phyloP scores from a whole-genome alignment of 2,329 filamentous ascomycete genomes.

The Aspergillus quadricinctus region DNA sequence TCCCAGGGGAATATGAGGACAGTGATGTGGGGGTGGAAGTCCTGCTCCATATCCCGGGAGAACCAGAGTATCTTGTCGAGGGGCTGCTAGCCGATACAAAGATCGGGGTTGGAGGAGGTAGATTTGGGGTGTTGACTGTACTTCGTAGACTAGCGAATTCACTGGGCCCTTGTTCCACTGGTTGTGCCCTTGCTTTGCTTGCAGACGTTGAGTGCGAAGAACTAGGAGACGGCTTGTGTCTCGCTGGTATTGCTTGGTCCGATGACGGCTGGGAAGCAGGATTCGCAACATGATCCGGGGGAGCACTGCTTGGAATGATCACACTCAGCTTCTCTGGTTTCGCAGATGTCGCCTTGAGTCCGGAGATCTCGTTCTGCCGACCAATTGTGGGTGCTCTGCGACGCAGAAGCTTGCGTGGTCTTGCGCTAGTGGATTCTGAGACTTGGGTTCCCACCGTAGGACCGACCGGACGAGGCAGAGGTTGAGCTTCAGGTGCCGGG shows the following conservation, averaged over 20 bases:
- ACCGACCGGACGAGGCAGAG: slow-evolving; percentile 3
- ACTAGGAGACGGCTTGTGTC: slow-evolving; percentile 9
- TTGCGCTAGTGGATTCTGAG: slow-evolving; percentile 18
- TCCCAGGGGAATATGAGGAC: slow-evolving; percentile 47
- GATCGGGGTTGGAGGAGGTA: slow-evolving; percentile 36
- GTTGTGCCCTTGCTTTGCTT: slow-evolving; percentile 12
- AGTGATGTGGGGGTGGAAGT: slow-evolving; percentile 48
- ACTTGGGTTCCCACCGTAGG: slow-evolving; percentile 8
- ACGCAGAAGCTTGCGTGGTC: slow-evolving; percentile 38
- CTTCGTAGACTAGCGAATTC: slow-evolving; percentile 38
- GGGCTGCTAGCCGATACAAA: slow-evolving; percentile 40
- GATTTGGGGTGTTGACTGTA: slow-evolving; percentile 29
- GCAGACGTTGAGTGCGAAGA: slow-evolving; percentile 12
- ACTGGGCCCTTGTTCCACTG: slow-evolving; percentile 25
- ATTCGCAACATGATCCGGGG: slow-evolving; percentile 15
- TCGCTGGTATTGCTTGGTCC: slow-evolving; percentile 11
- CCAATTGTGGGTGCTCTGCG: slow-evolving; percentile 41
- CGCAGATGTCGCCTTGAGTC: slow-evolving; percentile 8
- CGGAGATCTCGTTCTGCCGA: slow-evolving; percentile 24
- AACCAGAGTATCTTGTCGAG: slow-evolving; percentile 44
- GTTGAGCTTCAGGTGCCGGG: slow-evolving; percentile 1
- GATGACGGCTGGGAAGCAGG: slow-evolving; percentile 4
- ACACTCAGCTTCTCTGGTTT: slow-evolving; percentile 27
- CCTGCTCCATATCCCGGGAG: slow-evolving; percentile 44
- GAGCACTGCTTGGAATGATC: slow-evolving; percentile 23